Evolutionary conservation across 1,284 basidiomycete species (phyloP).

Genomic region (Naganishia albida): DNA sequence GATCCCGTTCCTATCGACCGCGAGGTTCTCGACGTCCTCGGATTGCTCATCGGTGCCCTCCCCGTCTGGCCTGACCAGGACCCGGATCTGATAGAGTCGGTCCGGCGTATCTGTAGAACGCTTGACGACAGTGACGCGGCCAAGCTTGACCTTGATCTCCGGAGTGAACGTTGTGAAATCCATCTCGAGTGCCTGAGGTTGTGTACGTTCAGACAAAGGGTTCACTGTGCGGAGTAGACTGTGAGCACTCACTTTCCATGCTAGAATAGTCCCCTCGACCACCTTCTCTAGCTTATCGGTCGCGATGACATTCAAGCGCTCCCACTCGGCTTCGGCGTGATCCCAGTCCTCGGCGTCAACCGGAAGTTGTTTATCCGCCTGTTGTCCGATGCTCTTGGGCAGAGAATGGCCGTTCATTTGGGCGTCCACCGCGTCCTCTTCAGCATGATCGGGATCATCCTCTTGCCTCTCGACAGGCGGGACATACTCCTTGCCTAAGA

Average conservation of each 20-base stretch:
- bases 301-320: slow-evolving; percentile 3
- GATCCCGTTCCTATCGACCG: slow-evolving; percentile 4
- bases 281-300: slow-evolving; percentile 6
- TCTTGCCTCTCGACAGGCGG: background rate
- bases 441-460: slow-evolving; percentile 3
- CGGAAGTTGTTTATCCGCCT: background rate
- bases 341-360: background rate
- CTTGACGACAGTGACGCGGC: slow-evolving; percentile 17
- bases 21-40: slow-evolving; percentile 11
- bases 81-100: slow-evolving; percentile 20
- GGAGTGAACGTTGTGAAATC: slow-evolving; percentile 30
- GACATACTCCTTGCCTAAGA: slow-evolving; percentile 14
- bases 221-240: background rate
- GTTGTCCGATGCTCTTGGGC: background rate
- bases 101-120: slow-evolving; percentile 14
- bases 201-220: background rate
- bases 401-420: slow-evolving; percentile 5
- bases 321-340: slow-evolving; percentile 12
- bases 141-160: slow-evolving; percentile 27
- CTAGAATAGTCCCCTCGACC: slow-evolving; percentile 15
- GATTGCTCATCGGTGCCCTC: background rate
- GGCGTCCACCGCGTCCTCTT: slow-evolving; percentile 22
- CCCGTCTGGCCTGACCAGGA: slow-evolving; percentile 8
- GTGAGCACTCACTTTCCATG: slow-evolving; percentile 18
- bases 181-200: slow-evolving; percentile 26